Percentiles rank a stretch among this genome's conserved stretches.
These are phyloP conservation scores for Royoungia palumana DNA, from an alignment of 768 basidiomycete species.

Conservation along the genomic window DNA sequence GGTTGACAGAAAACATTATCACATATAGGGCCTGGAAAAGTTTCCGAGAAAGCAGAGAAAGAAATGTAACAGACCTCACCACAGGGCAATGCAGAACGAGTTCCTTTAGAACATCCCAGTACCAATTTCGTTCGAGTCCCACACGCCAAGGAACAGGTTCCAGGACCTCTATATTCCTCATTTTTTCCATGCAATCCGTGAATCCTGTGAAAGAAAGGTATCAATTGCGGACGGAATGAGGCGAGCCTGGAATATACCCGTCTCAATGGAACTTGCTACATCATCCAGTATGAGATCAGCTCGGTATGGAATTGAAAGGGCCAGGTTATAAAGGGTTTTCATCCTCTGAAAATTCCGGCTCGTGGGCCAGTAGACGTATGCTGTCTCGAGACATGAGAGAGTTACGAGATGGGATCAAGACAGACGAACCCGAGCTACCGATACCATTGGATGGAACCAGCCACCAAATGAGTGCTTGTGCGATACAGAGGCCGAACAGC, in stretches of 20 bases:
- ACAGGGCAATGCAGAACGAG: conserved; percentile 34
- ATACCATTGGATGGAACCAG: conserved; percentile 34
- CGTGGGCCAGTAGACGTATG: conserved; percentile 40
- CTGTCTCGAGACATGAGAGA: not conserved
- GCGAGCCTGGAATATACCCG: conserved; percentile 21
- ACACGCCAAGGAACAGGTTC: conserved; percentile 25
- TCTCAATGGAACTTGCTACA: conserved; percentile 24
- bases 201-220: conserved; percentile 33
- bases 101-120: conserved; percentile 34
- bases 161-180: conserved; percentile 31
- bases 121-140: conserved; percentile 27
- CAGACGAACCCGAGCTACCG: conserved; percentile 33
- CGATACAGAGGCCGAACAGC: conserved; percentile 27
- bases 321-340: conserved; percentile 35
- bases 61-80: conserved; percentile 19
- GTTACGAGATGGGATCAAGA: not conserved
- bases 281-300: conserved; percentile 39
- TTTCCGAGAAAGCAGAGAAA: too few relatives aligned
- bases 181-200: conserved; percentile 22
- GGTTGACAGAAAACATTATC: conserved; percentile 19
- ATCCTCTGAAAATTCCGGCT: conserved; percentile 38
- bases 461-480: conserved; percentile 31
- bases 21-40: conserved; percentile 23
- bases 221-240: not conserved
- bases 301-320: conserved; percentile 36